Base-by-base conservation (phyloP, 148 eudicot species). In the Talinum fruticosum region DNA sequence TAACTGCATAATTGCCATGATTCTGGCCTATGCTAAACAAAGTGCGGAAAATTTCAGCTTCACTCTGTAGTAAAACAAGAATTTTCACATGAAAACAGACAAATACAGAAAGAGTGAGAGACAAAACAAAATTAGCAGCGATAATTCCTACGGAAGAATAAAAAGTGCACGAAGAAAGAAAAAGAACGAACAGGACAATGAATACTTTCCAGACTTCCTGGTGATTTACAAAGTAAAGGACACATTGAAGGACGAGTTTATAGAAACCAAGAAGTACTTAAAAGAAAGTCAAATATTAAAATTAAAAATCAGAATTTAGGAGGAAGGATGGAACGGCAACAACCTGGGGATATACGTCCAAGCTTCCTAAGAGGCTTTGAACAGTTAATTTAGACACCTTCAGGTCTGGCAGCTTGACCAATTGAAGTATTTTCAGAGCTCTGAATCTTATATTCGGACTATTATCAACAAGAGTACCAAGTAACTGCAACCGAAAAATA, bases 281-380 rank as follows among this genome's bases (percentile, higher is more conserved):
- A 76, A 41, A 26, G 41, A 26, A 0, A 14, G 29, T 8, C 24
- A 57, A n/a, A n/a, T 23, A 57, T 24, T 57, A 21, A 23, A 57
- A 57, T 23, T 57, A 28, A 57, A 51, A n/a, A 57, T 57, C 64
- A 57, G 24, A 57, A 41, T 10, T 41, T 12, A 41, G 13, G 47
- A 14, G 47, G 47, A 41, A 41, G 47, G 47, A 14, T 1, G n/a
- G n/a, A n/a, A n/a, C n/a, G 47, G 12, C 47, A 41, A 41, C 47
- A 26, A 92, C 99, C 97, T 92, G 92, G 10, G 94, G 88, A 86
- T 86, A 82, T 72, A 85, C 66, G 72, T 86, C 93, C 87, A 92
- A 81, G 83, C 82, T 85, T 73, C 79, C 78, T 29, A 92, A 81
- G 77, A 95, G 90, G 75, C 89, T 78, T 76, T 86, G 85, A 62